These are phyloP conservation scores for Meredithiella fracta DNA, from an alignment of 2,329 filamentous ascomycete genomes.

Conservation along the genomic window DNA sequence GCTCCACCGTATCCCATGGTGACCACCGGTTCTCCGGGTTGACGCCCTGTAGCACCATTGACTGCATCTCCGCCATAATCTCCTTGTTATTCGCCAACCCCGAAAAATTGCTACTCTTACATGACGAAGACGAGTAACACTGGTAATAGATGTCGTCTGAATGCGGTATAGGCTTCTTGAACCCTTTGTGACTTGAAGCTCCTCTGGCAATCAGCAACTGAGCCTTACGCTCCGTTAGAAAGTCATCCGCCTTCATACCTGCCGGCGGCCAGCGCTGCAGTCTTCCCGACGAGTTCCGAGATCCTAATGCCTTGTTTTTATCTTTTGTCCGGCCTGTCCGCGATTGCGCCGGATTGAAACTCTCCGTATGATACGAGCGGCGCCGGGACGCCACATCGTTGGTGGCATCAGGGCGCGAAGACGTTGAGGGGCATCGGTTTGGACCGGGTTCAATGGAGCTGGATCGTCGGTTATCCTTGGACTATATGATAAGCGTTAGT, in stretches of 20 bases:
- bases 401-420: constrained; percentile 6
- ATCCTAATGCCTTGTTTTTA: constrained; percentile 6
- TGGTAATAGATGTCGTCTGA: constrained; percentile 38
- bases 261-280: constrained; percentile 35
- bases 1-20: constrained; percentile 58
- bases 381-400: constrained; percentile 6
- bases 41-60: constrained; percentile 30
- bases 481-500: constrained; percentile 7
- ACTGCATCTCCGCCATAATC: constrained; percentile 42
- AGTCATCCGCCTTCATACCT: constrained; percentile 31
- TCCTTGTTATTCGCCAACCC: constrained; percentile 13
- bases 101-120: constrained; percentile 12
- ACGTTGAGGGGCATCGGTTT: constrained; percentile 7
- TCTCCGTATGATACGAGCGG: constrained; percentile 12
- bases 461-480: constrained; percentile 12
- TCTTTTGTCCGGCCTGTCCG: constrained; percentile 12
- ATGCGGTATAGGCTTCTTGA: constrained; percentile 37
- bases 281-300: constrained; percentile 10
- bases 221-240: constrained; percentile 36
- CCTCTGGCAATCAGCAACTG: constrained; percentile 42
- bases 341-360: constrained; percentile 14
- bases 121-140: constrained; percentile 28
- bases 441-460: constrained; percentile 11
- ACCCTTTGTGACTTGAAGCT: constrained; percentile 39
- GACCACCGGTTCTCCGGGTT: constrained; percentile 21